Evolutionary conservation across 2,329 filamentous ascomycete species (phyloP), one percentile per base, ranked within the genome.

Genomic region (Botryotinia calthae): DNA sequence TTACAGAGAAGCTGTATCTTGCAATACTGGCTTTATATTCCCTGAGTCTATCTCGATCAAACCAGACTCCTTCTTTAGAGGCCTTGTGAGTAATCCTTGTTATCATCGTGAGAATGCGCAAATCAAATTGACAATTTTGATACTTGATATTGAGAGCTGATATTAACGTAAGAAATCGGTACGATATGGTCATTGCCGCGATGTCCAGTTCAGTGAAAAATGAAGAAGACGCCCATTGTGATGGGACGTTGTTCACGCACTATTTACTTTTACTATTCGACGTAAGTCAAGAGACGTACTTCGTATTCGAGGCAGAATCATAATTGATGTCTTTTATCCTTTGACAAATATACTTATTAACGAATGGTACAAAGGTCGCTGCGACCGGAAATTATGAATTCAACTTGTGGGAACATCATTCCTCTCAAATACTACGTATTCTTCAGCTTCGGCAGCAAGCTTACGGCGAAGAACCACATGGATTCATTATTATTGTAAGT

Each of bases 211-310:
- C 80, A 68, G 76, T 86, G 12, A 82, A 81, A 37, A 84, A 82
- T 59, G 81, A 84, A 20, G 82, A 85, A 63, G 85, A 89, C 76
- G 80, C 88, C n/a, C 82, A 85, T 28, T 87, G 86, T 0, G 86
- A 89, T 76, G 86, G 86, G n/a, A 82, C 86, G 37, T 85, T 89
- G 73, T 82, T 88, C 42, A 86, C 86, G 2, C 87, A 89, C 78
- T 88, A 71, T 88, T 74, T 89, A 6, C 82, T 89, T 12, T 82
- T 88, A 46, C 80, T 88, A 31, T 88, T 88, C 77, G 87, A 89
- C 80, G 85, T 87, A 73, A 79, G 82, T 75, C 67, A 61, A 61
- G 20, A 74, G 46, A 37, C 12, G 44, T 20, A 28, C 2, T 58
- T 74, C 18, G 62, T 61, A 42, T 64, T 59, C 70, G 18, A 42